A percentile compares a stretch with the other conserved stretches of the same genome.
phyloP scores from a whole-genome alignment of 2,329 filamentous ascomycete genomes.

The Apiospora hydei region DNA sequence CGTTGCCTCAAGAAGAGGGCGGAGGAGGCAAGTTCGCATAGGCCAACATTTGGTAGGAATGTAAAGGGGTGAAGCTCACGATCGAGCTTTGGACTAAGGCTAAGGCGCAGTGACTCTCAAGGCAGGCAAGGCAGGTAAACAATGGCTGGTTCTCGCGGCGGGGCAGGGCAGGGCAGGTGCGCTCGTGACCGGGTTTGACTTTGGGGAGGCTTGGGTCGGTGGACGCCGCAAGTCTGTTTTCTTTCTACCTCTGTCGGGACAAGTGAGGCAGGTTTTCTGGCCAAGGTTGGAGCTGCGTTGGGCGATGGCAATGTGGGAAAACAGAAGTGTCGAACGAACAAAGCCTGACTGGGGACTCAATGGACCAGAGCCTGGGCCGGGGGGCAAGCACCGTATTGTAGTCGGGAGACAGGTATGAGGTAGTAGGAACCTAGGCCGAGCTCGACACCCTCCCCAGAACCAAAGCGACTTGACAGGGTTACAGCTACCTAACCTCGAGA shows the following conservation, averaged over 20 bases:
- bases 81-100: slow-evolving; percentile 21
- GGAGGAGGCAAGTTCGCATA: slow-evolving; percentile 48
- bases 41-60: slow-evolving; percentile 45
- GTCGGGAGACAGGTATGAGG: neutral
- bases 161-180: slow-evolving; percentile 14
- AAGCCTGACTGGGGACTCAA: slow-evolving; percentile 14
- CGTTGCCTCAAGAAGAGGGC: slow-evolving; percentile 51
- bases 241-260: neutral
- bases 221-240: neutral
- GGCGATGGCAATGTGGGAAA: neutral
- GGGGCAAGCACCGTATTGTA: neutral
- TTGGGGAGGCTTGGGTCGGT: slow-evolving; percentile 13
- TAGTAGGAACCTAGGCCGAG: slow-evolving; percentile 3
- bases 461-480: slow-evolving; percentile 14
- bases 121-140: slow-evolving; percentile 5
- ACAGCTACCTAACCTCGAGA: slow-evolving; percentile 10
- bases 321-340: slow-evolving; percentile 11
- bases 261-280: neutral
- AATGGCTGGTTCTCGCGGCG: slow-evolving; percentile 21
- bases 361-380: neutral
- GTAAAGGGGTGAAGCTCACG: slow-evolving; percentile 22
- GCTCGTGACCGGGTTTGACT: slow-evolving; percentile 23
- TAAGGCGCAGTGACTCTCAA: slow-evolving; percentile 4
- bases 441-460: slow-evolving; percentile 18
- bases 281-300: neutral